A percentile compares a stretch with the other conserved stretches of the same genome.
Evolutionary conservation across 305 asterid species (phyloP).

Genomic region (Solanum aculeatissimum): DNA sequence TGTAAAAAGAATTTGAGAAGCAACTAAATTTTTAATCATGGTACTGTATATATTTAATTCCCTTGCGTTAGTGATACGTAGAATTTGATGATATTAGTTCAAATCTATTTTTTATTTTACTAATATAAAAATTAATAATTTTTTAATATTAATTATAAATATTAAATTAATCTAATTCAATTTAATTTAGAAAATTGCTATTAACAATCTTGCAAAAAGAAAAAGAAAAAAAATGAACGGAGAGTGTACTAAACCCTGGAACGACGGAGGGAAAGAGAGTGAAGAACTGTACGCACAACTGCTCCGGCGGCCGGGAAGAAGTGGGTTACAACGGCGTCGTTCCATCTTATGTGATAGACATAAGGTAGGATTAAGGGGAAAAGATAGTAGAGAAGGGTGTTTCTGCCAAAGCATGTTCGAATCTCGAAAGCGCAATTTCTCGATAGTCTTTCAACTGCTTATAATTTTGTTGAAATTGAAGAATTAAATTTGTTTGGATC

Average conservation of each 20-base stretch:
- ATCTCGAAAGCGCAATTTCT: neutral
- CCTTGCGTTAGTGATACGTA: no score
- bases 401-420: neutral
- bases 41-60: no score
- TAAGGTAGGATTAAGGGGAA: neutral
- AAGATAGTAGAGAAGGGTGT: neutral
- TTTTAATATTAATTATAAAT: no score
- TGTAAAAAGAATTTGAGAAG: no score
- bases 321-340: neutral
- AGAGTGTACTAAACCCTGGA: no score
- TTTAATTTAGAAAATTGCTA: no score
- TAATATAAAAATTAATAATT: no score
- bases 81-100: no score
- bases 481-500: neutral
- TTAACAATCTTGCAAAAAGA: no score
- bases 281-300: neutral
- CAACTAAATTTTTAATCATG: no score
- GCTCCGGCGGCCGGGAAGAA: neutral
- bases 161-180: neutral
- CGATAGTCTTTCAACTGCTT: neutral
- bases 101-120: no score
- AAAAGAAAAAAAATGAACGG: no score
- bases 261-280: neutral
- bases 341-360: neutral
- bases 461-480: neutral